Conservation (phyloP, 2,329 filamentous ascomycete species). For the Dichotomopilus funicola region DNA sequence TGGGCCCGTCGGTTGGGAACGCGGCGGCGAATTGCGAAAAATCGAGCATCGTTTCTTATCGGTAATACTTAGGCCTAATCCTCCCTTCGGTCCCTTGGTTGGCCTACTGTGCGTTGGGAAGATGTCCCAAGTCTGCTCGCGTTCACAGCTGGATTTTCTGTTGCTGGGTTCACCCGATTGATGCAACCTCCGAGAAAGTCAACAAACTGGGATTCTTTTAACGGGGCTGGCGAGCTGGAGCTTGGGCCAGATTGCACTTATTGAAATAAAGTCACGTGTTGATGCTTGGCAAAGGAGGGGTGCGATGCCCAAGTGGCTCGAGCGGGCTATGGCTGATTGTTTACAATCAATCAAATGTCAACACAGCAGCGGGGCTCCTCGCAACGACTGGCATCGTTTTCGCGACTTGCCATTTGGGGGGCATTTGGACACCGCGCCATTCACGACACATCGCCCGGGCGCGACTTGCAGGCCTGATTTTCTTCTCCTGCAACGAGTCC, state of each 20-base stretch:
- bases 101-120: not conserved
- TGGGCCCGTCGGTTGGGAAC: constrained; percentile 55
- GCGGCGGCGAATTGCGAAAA: constrained; percentile 62
- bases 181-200: no score
- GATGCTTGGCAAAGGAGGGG: no score
- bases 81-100: not conserved
- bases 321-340: constrained; percentile 19
- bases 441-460: not conserved
- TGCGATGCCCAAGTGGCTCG: constrained; percentile 3
- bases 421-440: constrained; percentile 3
- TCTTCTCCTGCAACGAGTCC: not conserved
- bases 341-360: constrained; percentile 24
- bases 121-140: not conserved
- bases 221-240: no score
- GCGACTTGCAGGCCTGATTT: constrained; percentile 1
- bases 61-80: no score
- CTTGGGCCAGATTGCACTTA: no score
- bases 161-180: no score
- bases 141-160: not conserved
- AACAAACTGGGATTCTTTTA: no score
- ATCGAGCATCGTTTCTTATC: constrained; percentile 54
- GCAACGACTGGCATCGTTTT: constrained; percentile 11
- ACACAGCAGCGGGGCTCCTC: constrained; percentile 16
- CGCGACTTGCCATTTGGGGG: constrained; percentile 1
- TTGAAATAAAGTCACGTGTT: no score